Percentiles rank a stretch among this genome's conserved stretches.
phyloP scores from a whole-genome alignment of 495 filamentous ascomycete genomes.

The Penicillium cosmopolitanum region DNA sequence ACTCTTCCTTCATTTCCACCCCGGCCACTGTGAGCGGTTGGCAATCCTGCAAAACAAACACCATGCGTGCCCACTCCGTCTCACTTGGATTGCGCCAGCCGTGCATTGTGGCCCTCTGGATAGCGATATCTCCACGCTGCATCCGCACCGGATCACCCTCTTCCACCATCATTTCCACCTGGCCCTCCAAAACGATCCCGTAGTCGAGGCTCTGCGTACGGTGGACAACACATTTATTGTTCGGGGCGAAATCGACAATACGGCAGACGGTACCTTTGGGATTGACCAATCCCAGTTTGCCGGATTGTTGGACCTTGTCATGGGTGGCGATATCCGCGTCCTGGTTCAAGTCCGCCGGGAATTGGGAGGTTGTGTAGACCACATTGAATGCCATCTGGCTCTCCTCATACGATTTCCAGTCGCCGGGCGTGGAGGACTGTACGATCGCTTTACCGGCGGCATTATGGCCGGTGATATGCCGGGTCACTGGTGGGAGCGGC shows the following conservation, averaged over 20 bases:
- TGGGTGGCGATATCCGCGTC: conserved; percentile 50
- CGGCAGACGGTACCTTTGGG: conserved; percentile 54
- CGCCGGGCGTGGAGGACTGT: conserved; percentile 24
- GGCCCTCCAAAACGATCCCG: conserved; percentile 75
- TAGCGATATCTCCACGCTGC: conserved; percentile 71
- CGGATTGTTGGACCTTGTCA: conserved; percentile 36
- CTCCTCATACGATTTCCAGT: conserved; percentile 27
- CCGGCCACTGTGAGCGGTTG: conserved; percentile 46
- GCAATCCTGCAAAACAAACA: conserved; percentile 61
- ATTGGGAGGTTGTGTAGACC: conserved; percentile 55
- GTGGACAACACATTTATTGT: conserved; percentile 66
- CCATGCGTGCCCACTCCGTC: conserved; percentile 57
- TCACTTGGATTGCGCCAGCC: conserved; percentile 46
- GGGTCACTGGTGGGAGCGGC: conserved; percentile 36
- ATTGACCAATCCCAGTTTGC: conserved; percentile 50
- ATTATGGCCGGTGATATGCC: conserved; percentile 48
- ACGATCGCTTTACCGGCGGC: conserved; percentile 35
- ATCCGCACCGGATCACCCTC: conserved; percentile 62
- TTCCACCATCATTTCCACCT: conserved; percentile 75
- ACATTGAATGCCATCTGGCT: conserved; percentile 34
- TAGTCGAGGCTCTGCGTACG: conserved; percentile 76
- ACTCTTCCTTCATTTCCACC: conserved; percentile 51
- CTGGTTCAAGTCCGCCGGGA: conserved; percentile 59
- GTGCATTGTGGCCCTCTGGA: conserved; percentile 61
- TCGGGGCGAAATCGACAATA: conserved; percentile 69